Conservation (phyloP, 1,284 basidiomycete species). For the Coniophora puteana region DNA sequence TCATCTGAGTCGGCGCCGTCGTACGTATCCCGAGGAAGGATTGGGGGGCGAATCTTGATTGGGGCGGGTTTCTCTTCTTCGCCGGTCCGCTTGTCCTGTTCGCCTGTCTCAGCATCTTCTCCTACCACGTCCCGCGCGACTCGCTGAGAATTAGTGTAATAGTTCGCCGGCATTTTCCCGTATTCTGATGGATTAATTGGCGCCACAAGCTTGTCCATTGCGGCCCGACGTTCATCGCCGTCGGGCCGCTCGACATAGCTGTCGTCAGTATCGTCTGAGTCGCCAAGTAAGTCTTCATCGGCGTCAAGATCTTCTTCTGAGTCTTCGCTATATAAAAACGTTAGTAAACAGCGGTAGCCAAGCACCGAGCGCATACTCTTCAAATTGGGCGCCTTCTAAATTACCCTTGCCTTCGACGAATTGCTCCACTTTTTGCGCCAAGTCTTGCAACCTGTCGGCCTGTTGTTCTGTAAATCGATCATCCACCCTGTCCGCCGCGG, state of each 20-base stretch:
- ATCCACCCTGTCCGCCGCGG: slow-evolving; percentile 35
- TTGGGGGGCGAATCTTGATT: slow-evolving; percentile 63
- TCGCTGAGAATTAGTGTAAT: slow-evolving; percentile 63
- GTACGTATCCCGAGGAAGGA: slow-evolving; percentile 74
- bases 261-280: slow-evolving; percentile 39
- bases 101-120: slow-evolving; percentile 42
- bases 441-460: slow-evolving; percentile 63
- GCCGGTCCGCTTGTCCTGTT: slow-evolving; percentile 15
- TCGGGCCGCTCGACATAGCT: slow-evolving; percentile 25
- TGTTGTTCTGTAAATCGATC: slow-evolving; percentile 56
- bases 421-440: slow-evolving; percentile 80
- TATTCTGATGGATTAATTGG: slow-evolving; percentile 70
- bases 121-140: slow-evolving; percentile 48
- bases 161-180: slow-evolving; percentile 75
- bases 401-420: slow-evolving; percentile 89
- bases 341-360: slow-evolving; percentile 6
- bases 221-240: slow-evolving; percentile 45
- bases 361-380: slow-evolving; percentile 62
- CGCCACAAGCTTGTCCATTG: slow-evolving; percentile 71
- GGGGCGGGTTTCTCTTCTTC: slow-evolving; percentile 15
- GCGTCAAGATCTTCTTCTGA: slow-evolving; percentile 47
- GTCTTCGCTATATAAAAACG: slow-evolving; percentile 43
- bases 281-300: slow-evolving; percentile 41
- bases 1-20: slow-evolving; percentile 88
- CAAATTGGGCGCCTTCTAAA: slow-evolving; percentile 81